Evolutionary conservation across 2,329 filamentous ascomycete species (phyloP), one percentile per base, ranked within the genome.

Genomic region (Bisporella sp.): DNA sequence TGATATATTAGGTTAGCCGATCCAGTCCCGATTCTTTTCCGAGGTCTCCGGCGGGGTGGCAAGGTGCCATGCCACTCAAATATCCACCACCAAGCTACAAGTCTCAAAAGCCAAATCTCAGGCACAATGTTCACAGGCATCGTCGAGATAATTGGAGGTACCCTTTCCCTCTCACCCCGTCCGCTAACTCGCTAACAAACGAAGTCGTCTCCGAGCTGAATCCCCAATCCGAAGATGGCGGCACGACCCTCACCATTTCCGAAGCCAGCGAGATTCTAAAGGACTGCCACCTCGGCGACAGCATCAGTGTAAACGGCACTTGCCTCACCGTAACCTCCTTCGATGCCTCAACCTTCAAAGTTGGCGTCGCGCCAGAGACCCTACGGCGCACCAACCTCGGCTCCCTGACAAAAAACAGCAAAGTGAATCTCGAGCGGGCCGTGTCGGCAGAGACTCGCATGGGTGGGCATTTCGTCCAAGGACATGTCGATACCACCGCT

Each of bases 381-480:
- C 82, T 99, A 50, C 90, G 93, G 52, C 82, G 95, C 51, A 99
- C 95, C 53, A 95, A 97, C 71, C 82, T 99, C n/a, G 92, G 91
- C 55, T 74, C 74, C 21, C 76, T 99, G 48, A 69, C 72, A 45
- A 66, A 80, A 54, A 75, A 75, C 41, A 86, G 83, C 54, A 74
- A 73, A 28, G 91, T 97, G 58, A 99, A 99, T 69, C 84, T 99
- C 48, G 93, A 99, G 75, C 84, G 93, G 12, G 92, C 93, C 4
- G 91, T 99, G 48, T 85, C 87, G 13, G 89, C 90, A 4, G 81
- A 87, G 62, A 96, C 92, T 43, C 88, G 93, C 49, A 97, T 99
- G 89, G 93, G 95, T 44, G 93, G 93, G 0, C 93, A 99, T 72
- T 96, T 97, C 63, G 92, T 97, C 32, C 95, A 99, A 71, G 93